phyloP scores from a whole-genome alignment of 495 filamentous ascomycete species.

The Schizothecium vesticola region DNA sequence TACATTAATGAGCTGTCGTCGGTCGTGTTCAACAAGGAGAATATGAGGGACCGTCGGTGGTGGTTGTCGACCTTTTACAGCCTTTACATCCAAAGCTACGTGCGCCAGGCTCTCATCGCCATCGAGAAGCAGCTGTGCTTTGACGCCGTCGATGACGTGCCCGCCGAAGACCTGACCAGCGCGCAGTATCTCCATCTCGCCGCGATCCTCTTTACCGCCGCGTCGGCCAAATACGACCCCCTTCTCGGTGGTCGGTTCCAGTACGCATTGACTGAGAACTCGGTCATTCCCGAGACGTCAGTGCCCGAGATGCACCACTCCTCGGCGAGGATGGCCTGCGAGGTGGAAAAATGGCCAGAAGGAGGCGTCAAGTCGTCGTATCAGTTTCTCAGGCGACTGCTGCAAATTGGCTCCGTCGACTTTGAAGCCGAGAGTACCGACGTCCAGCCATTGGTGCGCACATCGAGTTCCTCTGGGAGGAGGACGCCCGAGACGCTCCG shows the following conservation, averaged over 20 bases:
- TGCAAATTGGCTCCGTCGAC: constrained; percentile 31
- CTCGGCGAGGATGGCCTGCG: constrained; percentile 22
- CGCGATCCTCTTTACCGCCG: constrained; percentile 25
- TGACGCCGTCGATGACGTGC: constrained; percentile 17
- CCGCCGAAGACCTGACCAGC: constrained; percentile 22
- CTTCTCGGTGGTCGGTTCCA: constrained; percentile 25
- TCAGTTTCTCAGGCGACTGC: constrained; percentile 24
- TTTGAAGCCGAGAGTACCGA: constrained; percentile 17
- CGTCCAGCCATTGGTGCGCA: background rate
- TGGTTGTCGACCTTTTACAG: constrained; percentile 35
- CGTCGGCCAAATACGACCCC: constrained; percentile 29
- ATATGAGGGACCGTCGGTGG: constrained; percentile 32
- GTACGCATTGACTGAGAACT: constrained; percentile 26
- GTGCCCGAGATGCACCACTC: constrained; percentile 26
- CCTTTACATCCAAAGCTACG: constrained; percentile 33
- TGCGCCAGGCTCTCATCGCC: constrained; percentile 26
- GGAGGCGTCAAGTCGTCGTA: constrained; percentile 24
- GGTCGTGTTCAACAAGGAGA: constrained; percentile 37
- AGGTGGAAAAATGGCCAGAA: constrained; percentile 28
- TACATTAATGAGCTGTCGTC: constrained; percentile 31
- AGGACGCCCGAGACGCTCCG: background rate
- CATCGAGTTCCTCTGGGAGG: constrained; percentile 1
- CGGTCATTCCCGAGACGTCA: constrained; percentile 24
- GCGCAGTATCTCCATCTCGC: constrained; percentile 28
- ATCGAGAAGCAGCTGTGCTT: constrained; percentile 31